A percentile compares a stretch with the other conserved stretches of the same genome.
phyloP scores from a whole-genome alignment of 768 basidiomycete genomes.

The Thelephora ganbajun region DNA sequence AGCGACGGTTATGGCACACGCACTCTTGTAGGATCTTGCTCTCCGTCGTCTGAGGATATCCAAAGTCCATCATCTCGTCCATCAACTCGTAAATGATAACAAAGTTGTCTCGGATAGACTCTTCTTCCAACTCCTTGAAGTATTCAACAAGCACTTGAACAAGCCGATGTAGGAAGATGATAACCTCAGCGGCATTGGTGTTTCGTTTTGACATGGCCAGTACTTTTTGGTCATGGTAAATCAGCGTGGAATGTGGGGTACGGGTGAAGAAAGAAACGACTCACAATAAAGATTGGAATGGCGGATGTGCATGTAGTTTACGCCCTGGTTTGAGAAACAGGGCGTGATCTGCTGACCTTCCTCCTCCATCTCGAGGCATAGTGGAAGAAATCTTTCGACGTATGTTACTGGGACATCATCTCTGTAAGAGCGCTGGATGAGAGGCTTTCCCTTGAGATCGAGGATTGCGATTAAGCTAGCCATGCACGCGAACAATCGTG shows the following conservation, averaged over 20 bases:
- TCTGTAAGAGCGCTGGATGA: constrained; percentile 92
- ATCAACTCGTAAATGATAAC: constrained; percentile 98
- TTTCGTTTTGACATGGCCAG: constrained; percentile 94
- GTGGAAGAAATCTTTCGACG: constrained; percentile 87
- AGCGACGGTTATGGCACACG: constrained; percentile 15
- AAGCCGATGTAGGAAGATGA: constrained; percentile 91
- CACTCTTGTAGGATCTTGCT: constrained; percentile 97
- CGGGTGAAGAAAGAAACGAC: constrained; percentile 17
- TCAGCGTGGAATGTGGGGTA: background rate
- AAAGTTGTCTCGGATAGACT: constrained; percentile 97
- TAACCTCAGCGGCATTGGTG: constrained; percentile 89
- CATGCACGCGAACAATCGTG: constrained; percentile 18
- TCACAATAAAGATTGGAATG: constrained; percentile 94
- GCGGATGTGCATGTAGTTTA: constrained; percentile 98
- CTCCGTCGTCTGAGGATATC: constrained; percentile 97
- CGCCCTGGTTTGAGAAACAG: constrained; percentile 86
- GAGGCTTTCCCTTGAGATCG: constrained; percentile 95
- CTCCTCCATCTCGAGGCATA: constrained; percentile 92
- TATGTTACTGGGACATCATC: constrained; percentile 87
- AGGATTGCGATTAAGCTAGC: constrained; percentile 80
- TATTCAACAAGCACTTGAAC: constrained; percentile 91
- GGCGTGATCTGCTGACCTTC: constrained; percentile 94
- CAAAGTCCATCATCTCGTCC: constrained; percentile 99
- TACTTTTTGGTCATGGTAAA: constrained; percentile 31
- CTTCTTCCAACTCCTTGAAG: constrained; percentile 99